Conservation (phyloP, 352 stramenopile genomes). For the Phytopythium mirpurense region DNA sequence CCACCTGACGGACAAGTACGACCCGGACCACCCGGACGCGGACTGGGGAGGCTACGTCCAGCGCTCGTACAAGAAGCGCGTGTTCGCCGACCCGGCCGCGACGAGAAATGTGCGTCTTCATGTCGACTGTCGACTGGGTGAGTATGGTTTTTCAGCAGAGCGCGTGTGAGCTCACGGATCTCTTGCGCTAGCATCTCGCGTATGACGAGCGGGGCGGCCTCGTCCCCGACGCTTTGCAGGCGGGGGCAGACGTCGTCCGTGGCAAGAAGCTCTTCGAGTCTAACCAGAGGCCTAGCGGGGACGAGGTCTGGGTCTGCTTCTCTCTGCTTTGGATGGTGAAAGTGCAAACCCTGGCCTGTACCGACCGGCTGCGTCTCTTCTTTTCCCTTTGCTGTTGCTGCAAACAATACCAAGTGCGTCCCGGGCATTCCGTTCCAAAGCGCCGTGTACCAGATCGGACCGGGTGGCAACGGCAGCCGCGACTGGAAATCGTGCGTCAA, state of each 20-base stretch:
- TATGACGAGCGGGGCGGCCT: conserved; percentile 55
- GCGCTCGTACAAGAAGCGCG: conserved; percentile 64
- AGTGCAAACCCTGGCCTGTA: no score
- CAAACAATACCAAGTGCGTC: conserved; percentile 14
- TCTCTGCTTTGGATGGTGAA: no score
- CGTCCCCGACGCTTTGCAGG: conserved; percentile 28
- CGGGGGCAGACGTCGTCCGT: conserved; percentile 13
- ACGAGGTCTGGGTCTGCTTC: conserved; percentile 4
- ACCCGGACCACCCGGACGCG: conserved; percentile 65
- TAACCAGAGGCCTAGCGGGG: conserved; percentile 27
- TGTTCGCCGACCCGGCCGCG: conserved; percentile 30
- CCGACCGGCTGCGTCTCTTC: no score
- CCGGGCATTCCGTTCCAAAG: conserved; percentile 58
- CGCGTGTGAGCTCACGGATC: background rate
- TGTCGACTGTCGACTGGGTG: no score
- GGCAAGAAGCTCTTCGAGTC: conserved; percentile 60
- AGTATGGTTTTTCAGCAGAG: no score
- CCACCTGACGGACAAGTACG: conserved; percentile 60
- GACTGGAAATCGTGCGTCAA: conserved; percentile 78
- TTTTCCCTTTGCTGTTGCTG: background rate
- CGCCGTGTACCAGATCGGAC: conserved; percentile 51
- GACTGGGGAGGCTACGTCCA: conserved; percentile 71
- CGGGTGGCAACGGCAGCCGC: conserved; percentile 10
- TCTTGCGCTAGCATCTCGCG: conserved; percentile 31
- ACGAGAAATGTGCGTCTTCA: conserved; percentile 33